Conservation (phyloP, 139 green algal species). For the Limnomonas spitsbergensis region DNA sequence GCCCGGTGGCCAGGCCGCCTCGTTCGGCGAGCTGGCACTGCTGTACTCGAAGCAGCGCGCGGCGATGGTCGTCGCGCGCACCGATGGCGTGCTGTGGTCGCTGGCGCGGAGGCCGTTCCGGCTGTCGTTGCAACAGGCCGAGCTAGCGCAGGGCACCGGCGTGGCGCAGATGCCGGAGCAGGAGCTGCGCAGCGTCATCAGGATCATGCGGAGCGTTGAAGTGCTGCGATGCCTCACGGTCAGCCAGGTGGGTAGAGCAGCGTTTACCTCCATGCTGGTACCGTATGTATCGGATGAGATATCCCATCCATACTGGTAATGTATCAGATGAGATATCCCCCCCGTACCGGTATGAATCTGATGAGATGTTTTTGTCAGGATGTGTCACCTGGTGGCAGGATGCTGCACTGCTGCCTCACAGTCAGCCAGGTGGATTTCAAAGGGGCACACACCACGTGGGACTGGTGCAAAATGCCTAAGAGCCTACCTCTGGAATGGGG, state of each 20-base stretch:
- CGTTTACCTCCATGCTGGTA: too few relatives aligned
- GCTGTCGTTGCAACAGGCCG: slow-evolving; percentile 1
- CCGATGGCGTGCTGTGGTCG: slow-evolving; percentile 60
- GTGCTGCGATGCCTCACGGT: slow-evolving; percentile 51
- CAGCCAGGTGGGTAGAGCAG: slow-evolving; percentile 32
- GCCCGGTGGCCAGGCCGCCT: slow-evolving; percentile 26
- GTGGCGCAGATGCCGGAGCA: background rate
- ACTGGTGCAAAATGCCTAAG: too few relatives aligned
- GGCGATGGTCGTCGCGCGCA: slow-evolving; percentile 59
- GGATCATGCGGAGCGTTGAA: slow-evolving; percentile 51
- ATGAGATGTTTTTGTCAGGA: too few relatives aligned
- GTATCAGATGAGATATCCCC: too few relatives aligned
- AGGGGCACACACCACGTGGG: too few relatives aligned
- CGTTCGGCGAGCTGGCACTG: slow-evolving; percentile 72
- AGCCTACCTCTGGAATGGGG: too few relatives aligned
- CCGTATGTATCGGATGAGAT: too few relatives aligned
- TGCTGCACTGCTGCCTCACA: too few relatives aligned
- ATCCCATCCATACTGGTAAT: too few relatives aligned
- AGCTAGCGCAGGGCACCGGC: background rate
- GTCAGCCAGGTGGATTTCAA: too few relatives aligned
- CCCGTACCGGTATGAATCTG: too few relatives aligned
- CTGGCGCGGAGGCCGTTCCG: slow-evolving; percentile 53
- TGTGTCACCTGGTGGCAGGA: too few relatives aligned
- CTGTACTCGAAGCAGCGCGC: slow-evolving; percentile 61
- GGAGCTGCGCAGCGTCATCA: background rate